Percentiles rank a stretch among this genome's conserved stretches.
These are phyloP conservation scores for Peterozyma xylosa DNA, from an alignment of 805 yeast genomes.

Conservation along the genomic window DNA sequence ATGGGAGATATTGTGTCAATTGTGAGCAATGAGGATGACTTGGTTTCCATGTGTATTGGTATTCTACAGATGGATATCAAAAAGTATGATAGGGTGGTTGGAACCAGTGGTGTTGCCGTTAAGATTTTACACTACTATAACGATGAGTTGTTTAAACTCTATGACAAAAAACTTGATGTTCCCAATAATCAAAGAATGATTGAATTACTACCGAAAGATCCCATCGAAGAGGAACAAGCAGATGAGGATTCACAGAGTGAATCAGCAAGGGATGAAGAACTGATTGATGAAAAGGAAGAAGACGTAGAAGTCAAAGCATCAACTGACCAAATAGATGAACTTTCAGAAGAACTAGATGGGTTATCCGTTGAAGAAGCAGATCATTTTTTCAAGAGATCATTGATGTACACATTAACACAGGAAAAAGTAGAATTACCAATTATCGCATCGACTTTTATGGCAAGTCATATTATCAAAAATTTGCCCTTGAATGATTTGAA, in stretches of 20 bases:
- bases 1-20: conserved; percentile 66
- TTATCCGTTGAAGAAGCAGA: conserved; percentile 64
- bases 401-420: conserved; percentile 59
- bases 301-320: conserved; percentile 5
- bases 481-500: conserved; percentile 67
- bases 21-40: conserved; percentile 51
- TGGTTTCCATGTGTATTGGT: conserved; percentile 69
- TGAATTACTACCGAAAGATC: conserved; percentile 7
- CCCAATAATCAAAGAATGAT: conserved; percentile 30
- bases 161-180: conserved; percentile 35
- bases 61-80: conserved; percentile 41
- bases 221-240: conserved; percentile 8
- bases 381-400: conserved; percentile 61
- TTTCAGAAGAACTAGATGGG: conserved; percentile 29
- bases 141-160: conserved; percentile 54
- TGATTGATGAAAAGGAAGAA: conserved; percentile 2
- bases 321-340: conserved; percentile 13
- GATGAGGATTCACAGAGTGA: conserved; percentile 9
- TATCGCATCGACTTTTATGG: conserved; percentile 66
- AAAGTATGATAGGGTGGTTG: conserved; percentile 38
- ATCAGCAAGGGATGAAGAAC: conserved; percentile 1
- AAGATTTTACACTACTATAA: conserved; percentile 56
- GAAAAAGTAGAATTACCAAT: conserved; percentile 58
- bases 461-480: conserved; percentile 60
- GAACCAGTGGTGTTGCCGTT: conserved; percentile 74